A percentile compares a stretch with the other conserved stretches of the same genome.
These are phyloP conservation scores for Hypoxylon rickii DNA, from an alignment of 495 filamentous ascomycete genomes.

Conservation along the genomic window DNA sequence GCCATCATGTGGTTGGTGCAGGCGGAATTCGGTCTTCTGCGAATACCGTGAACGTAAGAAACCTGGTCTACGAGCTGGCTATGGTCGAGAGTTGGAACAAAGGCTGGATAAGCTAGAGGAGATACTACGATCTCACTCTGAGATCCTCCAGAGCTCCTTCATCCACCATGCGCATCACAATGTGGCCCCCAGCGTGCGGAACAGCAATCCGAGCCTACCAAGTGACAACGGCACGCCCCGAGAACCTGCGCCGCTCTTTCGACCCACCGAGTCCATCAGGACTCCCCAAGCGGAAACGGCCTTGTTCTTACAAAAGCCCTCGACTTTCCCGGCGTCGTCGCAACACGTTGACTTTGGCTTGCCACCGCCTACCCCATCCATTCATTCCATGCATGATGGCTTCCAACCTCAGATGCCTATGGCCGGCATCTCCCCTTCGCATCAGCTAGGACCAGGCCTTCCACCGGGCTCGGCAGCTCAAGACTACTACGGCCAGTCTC, in stretches of 20 bases:
- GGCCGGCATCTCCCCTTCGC: constrained; percentile 43
- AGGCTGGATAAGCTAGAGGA: constrained; percentile 65
- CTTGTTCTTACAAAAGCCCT: constrained; percentile 65
- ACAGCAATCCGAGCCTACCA: constrained; percentile 47
- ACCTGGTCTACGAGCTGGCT: constrained; percentile 80
- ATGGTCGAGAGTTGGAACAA: constrained; percentile 85
- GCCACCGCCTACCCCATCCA: constrained; percentile 32
- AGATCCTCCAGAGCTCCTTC: constrained; percentile 49
- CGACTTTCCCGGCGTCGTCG: constrained; percentile 39
- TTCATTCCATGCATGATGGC: constrained; percentile 41
- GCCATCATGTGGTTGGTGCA: constrained; percentile 87
- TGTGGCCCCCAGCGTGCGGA: constrained; percentile 54
- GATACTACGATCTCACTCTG: constrained; percentile 53
- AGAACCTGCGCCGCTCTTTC: constrained; percentile 46
- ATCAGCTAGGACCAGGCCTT: constrained; percentile 38
- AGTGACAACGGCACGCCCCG: constrained; percentile 55
- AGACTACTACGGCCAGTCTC: constrained; percentile 51
- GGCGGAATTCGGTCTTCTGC: constrained; percentile 73
- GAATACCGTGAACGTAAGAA: constrained; percentile 88
- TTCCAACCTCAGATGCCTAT: constrained; percentile 40
- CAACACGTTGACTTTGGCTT: constrained; percentile 45
- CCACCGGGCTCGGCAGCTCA: constrained; percentile 40
- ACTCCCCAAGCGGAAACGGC: constrained; percentile 64
- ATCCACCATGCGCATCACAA: constrained; percentile 41
- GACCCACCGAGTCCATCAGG: constrained; percentile 47